A percentile compares a stretch with the other conserved stretches of the same genome.
Conservation (phyloP, 148 eudicot genomes). For the Selenicereus undatus region DNA sequence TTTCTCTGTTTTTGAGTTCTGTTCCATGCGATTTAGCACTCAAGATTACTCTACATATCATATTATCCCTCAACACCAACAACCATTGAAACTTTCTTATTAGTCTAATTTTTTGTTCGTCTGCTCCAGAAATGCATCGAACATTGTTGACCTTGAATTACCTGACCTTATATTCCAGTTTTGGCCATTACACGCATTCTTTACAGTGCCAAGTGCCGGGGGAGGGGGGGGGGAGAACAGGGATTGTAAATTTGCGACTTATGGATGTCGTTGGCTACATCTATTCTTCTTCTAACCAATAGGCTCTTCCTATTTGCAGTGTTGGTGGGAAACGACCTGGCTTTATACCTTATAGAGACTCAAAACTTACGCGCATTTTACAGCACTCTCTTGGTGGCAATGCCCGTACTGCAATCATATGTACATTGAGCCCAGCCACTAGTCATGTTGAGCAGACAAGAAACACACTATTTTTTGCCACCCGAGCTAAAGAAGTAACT, state of each 20-base stretch:
- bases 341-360: constrained; percentile 86
- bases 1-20: too few relatives aligned
- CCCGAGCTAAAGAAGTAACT: constrained; percentile 91
- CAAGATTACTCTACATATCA: background rate
- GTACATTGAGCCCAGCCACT: constrained; percentile 91
- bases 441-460: constrained; percentile 82
- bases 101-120: background rate
- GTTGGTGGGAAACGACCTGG: constrained; percentile 84
- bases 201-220: too few relatives aligned
- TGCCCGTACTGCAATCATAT: constrained; percentile 93
- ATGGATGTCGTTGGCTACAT: background rate
- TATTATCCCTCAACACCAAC: background rate
- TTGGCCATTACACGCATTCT: background rate
- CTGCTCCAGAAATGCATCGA: background rate
- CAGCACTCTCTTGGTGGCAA: constrained; percentile 96
- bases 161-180: background rate
- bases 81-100: background rate
- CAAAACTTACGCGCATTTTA: constrained; percentile 88
- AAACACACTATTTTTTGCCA: constrained; percentile 79
- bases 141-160: background rate
- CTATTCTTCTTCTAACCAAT: background rate
- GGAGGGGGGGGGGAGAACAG: too few relatives aligned
- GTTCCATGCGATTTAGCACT: background rate
- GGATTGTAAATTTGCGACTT: background rate
- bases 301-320: constrained; percentile 33